Percentiles rank a stretch among this genome's conserved stretches.
Conservation (phyloP, 805 yeast genomes). For the Saturnispora bothae region DNA sequence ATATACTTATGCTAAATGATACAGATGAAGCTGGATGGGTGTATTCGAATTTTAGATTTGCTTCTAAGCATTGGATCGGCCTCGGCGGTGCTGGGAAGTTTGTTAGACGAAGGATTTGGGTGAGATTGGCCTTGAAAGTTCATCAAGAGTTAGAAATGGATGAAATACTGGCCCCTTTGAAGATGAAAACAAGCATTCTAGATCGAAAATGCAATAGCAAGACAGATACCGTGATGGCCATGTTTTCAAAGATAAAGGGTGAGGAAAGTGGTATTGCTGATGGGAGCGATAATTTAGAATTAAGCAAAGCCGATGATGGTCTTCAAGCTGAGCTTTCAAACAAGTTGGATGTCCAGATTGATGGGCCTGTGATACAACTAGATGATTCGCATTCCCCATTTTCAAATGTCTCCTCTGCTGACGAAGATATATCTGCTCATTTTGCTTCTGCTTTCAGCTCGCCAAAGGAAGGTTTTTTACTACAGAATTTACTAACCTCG, state of each 20-base stretch:
- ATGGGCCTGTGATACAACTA: too few relatives aligned
- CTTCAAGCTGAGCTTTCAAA: too few relatives aligned
- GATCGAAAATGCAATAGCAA: too few relatives aligned
- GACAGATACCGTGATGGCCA: too few relatives aligned
- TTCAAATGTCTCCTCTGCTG: too few relatives aligned
- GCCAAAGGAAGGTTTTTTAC: background rate
- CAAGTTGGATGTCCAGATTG: too few relatives aligned
- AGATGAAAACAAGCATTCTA: too few relatives aligned
- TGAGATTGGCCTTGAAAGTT: slow-evolving; percentile 21
- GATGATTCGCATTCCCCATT: too few relatives aligned
- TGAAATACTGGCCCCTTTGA: background rate
- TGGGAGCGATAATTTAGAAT: too few relatives aligned
- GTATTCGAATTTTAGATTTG: slow-evolving; percentile 34
- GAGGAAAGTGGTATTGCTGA: too few relatives aligned
- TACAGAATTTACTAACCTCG: background rate
- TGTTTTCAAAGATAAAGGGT: too few relatives aligned
- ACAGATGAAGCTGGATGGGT: slow-evolving; percentile 54
- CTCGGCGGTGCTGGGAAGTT: slow-evolving; percentile 38
- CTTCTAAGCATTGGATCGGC: slow-evolving; percentile 40
- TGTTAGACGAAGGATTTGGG: slow-evolving; percentile 42
- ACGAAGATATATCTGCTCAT: background rate
- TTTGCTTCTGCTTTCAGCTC: background rate
- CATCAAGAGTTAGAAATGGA: background rate
- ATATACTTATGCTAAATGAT: slow-evolving; percentile 41
- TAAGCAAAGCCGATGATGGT: too few relatives aligned